Percentiles rank a stretch among this genome's conserved stretches.
Conservation (phyloP, 1,284 basidiomycete species). For the Rhodotorula sp. region DNA sequence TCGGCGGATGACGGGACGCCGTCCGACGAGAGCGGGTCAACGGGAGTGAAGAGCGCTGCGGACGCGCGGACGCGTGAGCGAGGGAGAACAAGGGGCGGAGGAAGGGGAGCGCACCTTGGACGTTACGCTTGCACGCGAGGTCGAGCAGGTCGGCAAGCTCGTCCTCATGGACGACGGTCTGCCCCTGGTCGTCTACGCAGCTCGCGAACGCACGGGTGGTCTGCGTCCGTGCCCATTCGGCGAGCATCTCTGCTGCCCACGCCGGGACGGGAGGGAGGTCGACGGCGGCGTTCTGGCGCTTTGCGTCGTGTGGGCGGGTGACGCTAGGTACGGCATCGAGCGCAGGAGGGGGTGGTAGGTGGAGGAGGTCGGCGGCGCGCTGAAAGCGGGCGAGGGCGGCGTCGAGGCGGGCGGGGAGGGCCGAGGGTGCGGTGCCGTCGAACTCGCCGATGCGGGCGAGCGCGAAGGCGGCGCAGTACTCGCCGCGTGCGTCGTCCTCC, state of each 20-base stretch:
- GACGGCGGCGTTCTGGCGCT: slow-evolving; percentile 11
- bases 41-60: slow-evolving; percentile 42
- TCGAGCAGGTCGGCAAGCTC: slow-evolving; percentile 39
- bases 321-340: slow-evolving; percentile 34
- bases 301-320: slow-evolving; percentile 29
- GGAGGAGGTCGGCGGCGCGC: slow-evolving; percentile 28
- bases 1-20: slow-evolving; percentile 17
- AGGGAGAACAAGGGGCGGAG: not conserved
- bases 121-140: slow-evolving; percentile 36
- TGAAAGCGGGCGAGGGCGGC: slow-evolving; percentile 16
- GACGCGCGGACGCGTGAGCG: not conserved
- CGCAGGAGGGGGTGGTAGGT: slow-evolving; percentile 22
- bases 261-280: slow-evolving; percentile 22
- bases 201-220: slow-evolving; percentile 37
- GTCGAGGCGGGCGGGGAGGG: slow-evolving; percentile 13
- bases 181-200: slow-evolving; percentile 17
- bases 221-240: slow-evolving; percentile 40
- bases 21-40: slow-evolving; percentile 25
- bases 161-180: slow-evolving; percentile 17
- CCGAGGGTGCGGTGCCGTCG: slow-evolving; percentile 20
- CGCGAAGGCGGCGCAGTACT: slow-evolving; percentile 36
- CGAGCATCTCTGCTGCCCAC: slow-evolving; percentile 37
- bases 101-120: slow-evolving; percentile 30
- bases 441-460: slow-evolving; percentile 33
- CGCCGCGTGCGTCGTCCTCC: slow-evolving; percentile 28